Base-by-base conservation (phyloP, 805 yeast species). In the Kazachstania martiniae region DNA sequence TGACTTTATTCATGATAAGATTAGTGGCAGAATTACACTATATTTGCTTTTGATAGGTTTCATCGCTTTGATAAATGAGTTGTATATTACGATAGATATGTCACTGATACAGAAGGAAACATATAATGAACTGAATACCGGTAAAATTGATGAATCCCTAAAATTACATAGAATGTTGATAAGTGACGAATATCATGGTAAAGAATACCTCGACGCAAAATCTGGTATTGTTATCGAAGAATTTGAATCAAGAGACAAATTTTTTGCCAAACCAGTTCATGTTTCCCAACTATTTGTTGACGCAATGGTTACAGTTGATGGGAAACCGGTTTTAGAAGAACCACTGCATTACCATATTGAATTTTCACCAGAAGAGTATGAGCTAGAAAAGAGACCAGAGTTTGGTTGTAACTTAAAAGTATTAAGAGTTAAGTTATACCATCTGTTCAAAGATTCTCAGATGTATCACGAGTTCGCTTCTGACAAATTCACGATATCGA, bases 291-390 rank as follows among this genome's bases (percentile, higher is more conserved):
- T 79, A 1, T 73, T 73, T 39, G 68, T 74, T 5, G 56, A 69
- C 17, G 61, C 79, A 31, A 68, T 73, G 34, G 47, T 72, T 3
- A 15, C 47, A 5, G 39, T 44, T 6, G 33, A 38, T 10, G 40
- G 37, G 4, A 32, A 61, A 14, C 33, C 43, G 4, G 27, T 48
- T 10, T 32, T 51, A 16, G 40, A 41, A 5, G 53, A 48, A 16
- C 68, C 72, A 2, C 40, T 79, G 21, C 62, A 61, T 17, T 82
- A 76, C 49, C 81, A 80, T 51, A 66, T 80, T 42, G 93, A 82
- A 49, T 83, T 83, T 54, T 72, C 82, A 19, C 91, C 93, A 0
- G 87, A 78, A 43, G 94, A 83, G 45, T 82, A 73, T 49, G 74
- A 72, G 38, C 52, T 52, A 21, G 59, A 57, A 42, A 69, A 69